These are phyloP conservation scores for Neckera pumila DNA, from an alignment of 225 moss, liverwort and hornwort genomes.

Conservation along the genomic window DNA sequence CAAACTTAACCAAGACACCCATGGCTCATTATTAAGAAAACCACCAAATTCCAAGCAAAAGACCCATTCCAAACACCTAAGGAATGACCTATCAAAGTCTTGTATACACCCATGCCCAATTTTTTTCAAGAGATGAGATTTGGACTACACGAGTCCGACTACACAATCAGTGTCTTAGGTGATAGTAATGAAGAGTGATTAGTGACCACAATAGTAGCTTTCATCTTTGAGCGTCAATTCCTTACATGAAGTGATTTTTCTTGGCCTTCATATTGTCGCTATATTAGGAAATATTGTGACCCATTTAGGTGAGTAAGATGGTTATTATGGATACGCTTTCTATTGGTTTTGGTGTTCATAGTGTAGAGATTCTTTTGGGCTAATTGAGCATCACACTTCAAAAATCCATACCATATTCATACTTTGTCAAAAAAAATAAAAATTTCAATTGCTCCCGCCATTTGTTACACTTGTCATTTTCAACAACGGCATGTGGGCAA, in stretches of 20 bases:
- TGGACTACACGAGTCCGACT: too few species aligned
- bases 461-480: neutral
- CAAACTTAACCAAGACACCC: neutral
- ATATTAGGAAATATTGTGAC: neutral
- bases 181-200: neutral
- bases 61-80: neutral
- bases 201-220: neutral
- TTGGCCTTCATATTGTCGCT: neutral
- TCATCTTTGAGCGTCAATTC: neutral
- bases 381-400: rapidly evolving
- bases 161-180: too few species aligned
- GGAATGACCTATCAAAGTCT: neutral
- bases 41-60: neutral
- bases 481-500: neutral
- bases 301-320: neutral
- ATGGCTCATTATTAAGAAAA: neutral
- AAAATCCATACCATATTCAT: neutral
- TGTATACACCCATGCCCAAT: rapidly evolving
- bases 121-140: neutral
- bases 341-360: neutral
- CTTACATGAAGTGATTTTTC: neutral
- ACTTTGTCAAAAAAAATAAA: neutral
- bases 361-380: rapidly evolving
- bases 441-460: too few species aligned
- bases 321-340: neutral